Evolutionary conservation across 208 protist species (phyloP).

Genomic region (Trypanosoma rangeli): DNA sequence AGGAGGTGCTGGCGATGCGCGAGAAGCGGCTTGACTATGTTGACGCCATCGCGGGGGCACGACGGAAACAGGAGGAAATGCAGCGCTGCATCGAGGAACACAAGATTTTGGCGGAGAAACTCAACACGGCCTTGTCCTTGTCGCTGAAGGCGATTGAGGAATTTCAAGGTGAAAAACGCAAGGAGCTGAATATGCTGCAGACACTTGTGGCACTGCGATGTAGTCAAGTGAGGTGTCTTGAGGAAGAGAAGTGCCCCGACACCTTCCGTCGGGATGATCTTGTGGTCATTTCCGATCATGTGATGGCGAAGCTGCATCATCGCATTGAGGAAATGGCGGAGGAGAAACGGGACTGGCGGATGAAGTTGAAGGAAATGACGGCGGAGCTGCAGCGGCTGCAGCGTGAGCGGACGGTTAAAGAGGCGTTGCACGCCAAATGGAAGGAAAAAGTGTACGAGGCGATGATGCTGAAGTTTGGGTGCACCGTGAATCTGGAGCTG

Average conservation of each 20-base stretch:
- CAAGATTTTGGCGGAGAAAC: constrained; percentile 67
- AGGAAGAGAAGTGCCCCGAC: constrained; percentile 39
- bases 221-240: constrained; percentile 80
- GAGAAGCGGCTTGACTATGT: constrained; percentile 90
- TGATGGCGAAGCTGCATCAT: constrained; percentile 56
- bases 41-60: constrained; percentile 72
- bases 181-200: constrained; percentile 94
- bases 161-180: constrained; percentile 94
- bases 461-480: constrained; percentile 96
- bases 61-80: constrained; percentile 41
- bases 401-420: constrained; percentile 65
- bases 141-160: constrained; percentile 80
- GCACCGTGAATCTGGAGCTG: constrained; percentile 91
- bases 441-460: constrained; percentile 90
- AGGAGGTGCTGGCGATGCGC: constrained; percentile 84
- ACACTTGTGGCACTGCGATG: constrained; percentile 89
- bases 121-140: constrained; percentile 46
- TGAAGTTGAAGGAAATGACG: constrained; percentile 53
- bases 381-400: constrained; percentile 68
- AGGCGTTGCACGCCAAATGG: constrained; percentile 73
- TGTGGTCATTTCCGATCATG: constrained; percentile 73
- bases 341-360: constrained; percentile 64
- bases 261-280: constrained; percentile 57
- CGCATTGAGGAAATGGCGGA: constrained; percentile 81
- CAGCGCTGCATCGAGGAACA: constrained; percentile 36